These are phyloP conservation scores for Neocatenulostroma microsporum DNA, from an alignment of 2,329 filamentous ascomycete genomes.

Conservation along the genomic window DNA sequence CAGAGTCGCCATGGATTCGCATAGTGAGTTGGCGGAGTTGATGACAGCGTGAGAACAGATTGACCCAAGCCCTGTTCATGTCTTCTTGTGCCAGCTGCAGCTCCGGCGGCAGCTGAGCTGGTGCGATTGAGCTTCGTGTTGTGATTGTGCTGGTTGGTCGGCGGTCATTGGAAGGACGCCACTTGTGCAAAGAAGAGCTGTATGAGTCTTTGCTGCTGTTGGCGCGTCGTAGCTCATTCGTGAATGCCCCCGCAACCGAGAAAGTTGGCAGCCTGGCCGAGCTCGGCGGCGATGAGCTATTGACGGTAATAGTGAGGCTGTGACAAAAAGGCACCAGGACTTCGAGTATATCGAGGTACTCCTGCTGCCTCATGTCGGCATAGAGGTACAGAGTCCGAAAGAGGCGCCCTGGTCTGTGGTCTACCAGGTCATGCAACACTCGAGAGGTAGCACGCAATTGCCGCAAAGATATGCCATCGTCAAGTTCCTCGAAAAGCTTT, in stretches of 20 bases:
- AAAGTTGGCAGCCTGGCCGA: too few species aligned
- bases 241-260: too few species aligned
- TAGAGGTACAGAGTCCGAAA: slow-evolving; percentile 14
- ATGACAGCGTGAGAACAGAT: slow-evolving; percentile 16
- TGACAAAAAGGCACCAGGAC: slow-evolving; percentile 12
- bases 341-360: background rate
- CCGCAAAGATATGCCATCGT: slow-evolving; percentile 10
- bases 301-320: slow-evolving; percentile 16
- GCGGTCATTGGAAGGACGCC: background rate
- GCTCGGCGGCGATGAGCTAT: too few species aligned
- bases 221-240: too few species aligned
- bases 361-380: slow-evolving; percentile 5
- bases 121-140: slow-evolving; percentile 2
- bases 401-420: slow-evolving; percentile 8
- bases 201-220: background rate
- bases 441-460: slow-evolving; percentile 14
- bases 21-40: slow-evolving; percentile 17
- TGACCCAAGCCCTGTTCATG: slow-evolving; percentile 13
- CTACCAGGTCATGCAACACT: slow-evolving; percentile 11
- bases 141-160: background rate
- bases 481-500: slow-evolving; percentile 11
- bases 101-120: background rate
- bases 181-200: background rate
- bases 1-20: slow-evolving; percentile 20
- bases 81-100: slow-evolving; percentile 2